Conservation (phyloP, 148 eudicot genomes). For the Vaccinium myrtillus region DNA sequence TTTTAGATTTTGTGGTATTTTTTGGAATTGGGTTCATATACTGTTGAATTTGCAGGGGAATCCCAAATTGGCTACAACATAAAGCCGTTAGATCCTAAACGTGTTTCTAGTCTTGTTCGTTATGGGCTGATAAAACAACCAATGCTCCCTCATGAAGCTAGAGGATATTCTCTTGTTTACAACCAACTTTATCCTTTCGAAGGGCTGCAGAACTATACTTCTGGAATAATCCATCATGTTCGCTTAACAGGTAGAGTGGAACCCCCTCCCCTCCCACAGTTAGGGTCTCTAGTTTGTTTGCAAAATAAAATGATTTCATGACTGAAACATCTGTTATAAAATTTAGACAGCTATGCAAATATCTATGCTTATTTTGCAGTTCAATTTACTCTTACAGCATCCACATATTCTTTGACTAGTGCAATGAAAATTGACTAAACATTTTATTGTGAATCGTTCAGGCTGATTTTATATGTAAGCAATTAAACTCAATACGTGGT, state of each 20-base stretch:
- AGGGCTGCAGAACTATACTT: conserved; percentile 94
- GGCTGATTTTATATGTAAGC: neutral
- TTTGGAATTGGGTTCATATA: conserved; percentile 6
- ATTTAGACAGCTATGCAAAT: neutral
- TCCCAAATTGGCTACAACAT: conserved; percentile 76
- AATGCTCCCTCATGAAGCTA: conserved; percentile 51
- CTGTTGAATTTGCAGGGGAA: conserved; percentile 61
- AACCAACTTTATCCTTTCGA: conserved; percentile 86
- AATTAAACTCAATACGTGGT: neutral
- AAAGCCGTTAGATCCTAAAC: conserved; percentile 67
- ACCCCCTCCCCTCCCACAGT: neutral
- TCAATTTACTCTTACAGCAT: conserved; percentile 5
- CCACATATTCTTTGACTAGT: neutral
- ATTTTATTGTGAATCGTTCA: neutral
- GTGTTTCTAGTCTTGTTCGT: conserved; percentile 66
- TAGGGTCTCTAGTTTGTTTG: neutral
- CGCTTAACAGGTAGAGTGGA: conserved; percentile 65
- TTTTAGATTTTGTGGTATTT: conserved; percentile 2
- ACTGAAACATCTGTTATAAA: neutral
- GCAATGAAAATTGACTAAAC: neutral
- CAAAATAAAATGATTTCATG: neutral
- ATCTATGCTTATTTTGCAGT: neutral
- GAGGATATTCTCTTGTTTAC: conserved; percentile 76
- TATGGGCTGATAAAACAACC: conserved; percentile 52
- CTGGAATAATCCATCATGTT: conserved; percentile 96